phyloP scores from a whole-genome alignment of 2,329 filamentous ascomycete genomes.

The Colletotrichum musae region DNA sequence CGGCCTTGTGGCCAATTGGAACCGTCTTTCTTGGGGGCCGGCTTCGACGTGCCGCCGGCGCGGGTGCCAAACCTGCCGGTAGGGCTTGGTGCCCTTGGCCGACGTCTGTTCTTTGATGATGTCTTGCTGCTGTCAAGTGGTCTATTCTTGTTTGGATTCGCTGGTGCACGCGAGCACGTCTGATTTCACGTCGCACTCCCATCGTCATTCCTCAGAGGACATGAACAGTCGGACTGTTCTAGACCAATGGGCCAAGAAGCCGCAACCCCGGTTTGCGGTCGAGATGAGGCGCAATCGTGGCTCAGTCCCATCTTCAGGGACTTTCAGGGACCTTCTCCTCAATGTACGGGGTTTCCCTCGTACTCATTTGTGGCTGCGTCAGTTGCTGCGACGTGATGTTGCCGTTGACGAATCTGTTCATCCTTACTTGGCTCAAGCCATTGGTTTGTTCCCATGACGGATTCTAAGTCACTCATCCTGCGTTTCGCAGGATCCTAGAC shows the following conservation, averaged over 20 bases:
- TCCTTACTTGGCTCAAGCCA: background rate
- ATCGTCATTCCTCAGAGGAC: background rate
- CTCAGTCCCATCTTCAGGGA: background rate
- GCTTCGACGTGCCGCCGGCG: conserved; percentile 17
- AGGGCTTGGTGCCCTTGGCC: conserved; percentile 26
- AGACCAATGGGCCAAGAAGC: background rate
- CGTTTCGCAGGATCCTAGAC: too few relatives aligned
- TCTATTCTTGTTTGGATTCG: background rate
- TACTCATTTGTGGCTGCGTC: background rate
- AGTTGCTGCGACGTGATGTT: background rate
- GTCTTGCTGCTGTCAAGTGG: background rate
- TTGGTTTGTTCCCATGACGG: too few relatives aligned
- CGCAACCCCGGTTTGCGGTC: background rate
- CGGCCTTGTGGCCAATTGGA: conserved; percentile 12
- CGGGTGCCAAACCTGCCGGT: conserved; percentile 5
- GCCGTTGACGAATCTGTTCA: background rate
- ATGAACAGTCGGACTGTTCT: background rate
- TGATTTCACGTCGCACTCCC: background rate
- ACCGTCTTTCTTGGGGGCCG: conserved; percentile 13
- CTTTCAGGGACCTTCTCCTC: background rate
- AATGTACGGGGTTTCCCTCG: background rate
- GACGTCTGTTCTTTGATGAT: conserved; percentile 21
- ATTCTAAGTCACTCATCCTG: too few relatives aligned
- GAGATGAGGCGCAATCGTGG: background rate
- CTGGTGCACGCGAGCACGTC: background rate